Evolutionary conservation across 768 basidiomycete genomes (phyloP).

Genomic region (Rhodotorula paludigena): DNA sequence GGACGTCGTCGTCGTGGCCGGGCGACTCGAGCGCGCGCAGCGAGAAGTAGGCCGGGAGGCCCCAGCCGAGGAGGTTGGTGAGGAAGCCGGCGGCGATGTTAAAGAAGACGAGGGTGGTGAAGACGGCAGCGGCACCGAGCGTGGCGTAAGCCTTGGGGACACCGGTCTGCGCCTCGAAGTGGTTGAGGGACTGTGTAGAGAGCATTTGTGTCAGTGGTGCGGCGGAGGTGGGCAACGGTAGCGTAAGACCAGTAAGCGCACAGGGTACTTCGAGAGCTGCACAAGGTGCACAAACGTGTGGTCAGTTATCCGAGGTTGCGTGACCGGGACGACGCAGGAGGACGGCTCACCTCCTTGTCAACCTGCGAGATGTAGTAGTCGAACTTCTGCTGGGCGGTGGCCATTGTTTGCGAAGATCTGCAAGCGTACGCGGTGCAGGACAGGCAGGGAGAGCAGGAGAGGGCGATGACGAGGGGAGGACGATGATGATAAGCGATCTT

Average conservation of each 20-base stretch:
- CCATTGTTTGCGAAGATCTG: slow-evolving; percentile 20
- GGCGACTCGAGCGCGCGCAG: slow-evolving; percentile 88
- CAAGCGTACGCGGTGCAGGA: background rate
- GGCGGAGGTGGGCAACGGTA: background rate
- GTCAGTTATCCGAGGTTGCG: background rate
- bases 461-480: background rate
- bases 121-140: slow-evolving; percentile 63
- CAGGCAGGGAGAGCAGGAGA: background rate
- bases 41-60: slow-evolving; percentile 87
- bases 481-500: slow-evolving; percentile 8
- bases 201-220: background rate
- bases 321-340: slow-evolving; percentile 3
- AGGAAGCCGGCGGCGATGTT: slow-evolving; percentile 87
- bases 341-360: slow-evolving; percentile 80
- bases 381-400: slow-evolving; percentile 66
- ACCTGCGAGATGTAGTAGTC: slow-evolving; percentile 77
- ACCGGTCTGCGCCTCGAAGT: slow-evolving; percentile 81
- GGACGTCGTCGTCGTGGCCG: slow-evolving; percentile 64
- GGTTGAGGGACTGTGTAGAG: slow-evolving; percentile 53
- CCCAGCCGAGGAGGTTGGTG: slow-evolving; percentile 93
- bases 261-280: slow-evolving; percentile 68
- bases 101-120: slow-evolving; percentile 70
- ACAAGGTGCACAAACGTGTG: background rate
- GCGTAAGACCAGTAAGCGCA: slow-evolving; percentile 40
- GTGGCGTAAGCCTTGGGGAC: slow-evolving; percentile 88